phyloP scores from a whole-genome alignment of 495 filamentous ascomycete genomes.

The Cercophora samala region DNA sequence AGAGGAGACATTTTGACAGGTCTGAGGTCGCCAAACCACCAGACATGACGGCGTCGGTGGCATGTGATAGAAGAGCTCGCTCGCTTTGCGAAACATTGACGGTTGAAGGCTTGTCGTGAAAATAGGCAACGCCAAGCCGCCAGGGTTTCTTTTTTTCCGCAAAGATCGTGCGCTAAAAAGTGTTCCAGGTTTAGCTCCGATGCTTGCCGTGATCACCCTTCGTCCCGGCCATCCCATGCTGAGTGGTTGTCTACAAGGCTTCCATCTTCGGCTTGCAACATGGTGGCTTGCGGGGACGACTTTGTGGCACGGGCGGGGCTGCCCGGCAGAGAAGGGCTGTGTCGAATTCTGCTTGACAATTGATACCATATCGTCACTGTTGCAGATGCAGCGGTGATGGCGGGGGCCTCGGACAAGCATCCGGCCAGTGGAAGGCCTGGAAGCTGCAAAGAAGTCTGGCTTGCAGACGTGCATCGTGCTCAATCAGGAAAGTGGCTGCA shows the following conservation, averaged over 20 bases:
- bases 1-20: background rate
- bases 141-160: background rate
- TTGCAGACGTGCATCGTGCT: background rate
- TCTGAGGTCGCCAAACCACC: too few species aligned
- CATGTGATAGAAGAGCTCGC: too few species aligned
- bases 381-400: background rate
- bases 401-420: background rate
- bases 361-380: constrained; percentile 4
- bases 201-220: background rate
- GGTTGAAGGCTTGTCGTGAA: too few species aligned
- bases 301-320: background rate
- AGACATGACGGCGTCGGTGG: too few species aligned
- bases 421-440: background rate
- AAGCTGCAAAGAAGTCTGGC: background rate
- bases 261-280: background rate
- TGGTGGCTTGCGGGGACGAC: background rate
- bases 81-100: too few species aligned
- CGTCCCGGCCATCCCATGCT: too few species aligned
- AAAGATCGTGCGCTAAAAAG: too few species aligned
- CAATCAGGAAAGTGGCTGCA: background rate
- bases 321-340: background rate
- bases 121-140: too few species aligned
- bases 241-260: too few species aligned
- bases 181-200: background rate
- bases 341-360: background rate